Base-by-base conservation (phyloP, 2,329 filamentous ascomycete species). In the Periglandula ipomoeae region DNA sequence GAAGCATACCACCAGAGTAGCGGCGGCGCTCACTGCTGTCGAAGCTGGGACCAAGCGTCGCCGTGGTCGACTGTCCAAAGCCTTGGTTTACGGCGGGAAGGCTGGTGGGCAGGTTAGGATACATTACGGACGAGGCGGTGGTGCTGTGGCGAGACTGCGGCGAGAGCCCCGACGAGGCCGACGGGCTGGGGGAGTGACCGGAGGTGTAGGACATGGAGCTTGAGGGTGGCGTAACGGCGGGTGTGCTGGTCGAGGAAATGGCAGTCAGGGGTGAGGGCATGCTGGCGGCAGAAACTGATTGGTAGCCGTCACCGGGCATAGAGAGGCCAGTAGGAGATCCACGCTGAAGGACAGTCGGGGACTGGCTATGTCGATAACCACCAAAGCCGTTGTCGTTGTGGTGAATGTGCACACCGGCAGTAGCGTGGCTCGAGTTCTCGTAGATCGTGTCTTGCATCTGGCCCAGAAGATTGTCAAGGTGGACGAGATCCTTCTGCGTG, bases 401-500 rank as follows among this genome's bases (percentile, higher is more conserved):
- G 45, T 87, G 81, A 53, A 89, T 81, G 58, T 87, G 85, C 50
- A 94, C 79, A 50, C 87, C 86, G 39, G 85, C 84, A 2, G 88
- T 87, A 27, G 89, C 84, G 45, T 89, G 84, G 58, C 83, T 87
- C 48, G 89, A 84, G 65, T 85, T 95, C 70, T 97, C 93, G 64
- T 97, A 97, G 44, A 97, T 89, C 41, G 91, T 96, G 55, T 85
- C 84, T 69, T 96, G 90, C 76, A 97, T 91, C 69, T 96, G 89
- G 69, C 95, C 89, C 48, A 98, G 79, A 65, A 97, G 87, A 62
- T 89, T 86, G 65, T 97, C 93, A 61, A 97, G 90, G 65, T 95
- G 89, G 64, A 95, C 74, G 39, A 98, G 75, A 64, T 98, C 93
- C 65, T 82, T 89, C 77, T 97, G 95, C 44, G 90, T 96, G 61